Evolutionary conservation across 495 filamentous ascomycete genomes (phyloP).

Genomic region (Penicillium subrubescens): DNA sequence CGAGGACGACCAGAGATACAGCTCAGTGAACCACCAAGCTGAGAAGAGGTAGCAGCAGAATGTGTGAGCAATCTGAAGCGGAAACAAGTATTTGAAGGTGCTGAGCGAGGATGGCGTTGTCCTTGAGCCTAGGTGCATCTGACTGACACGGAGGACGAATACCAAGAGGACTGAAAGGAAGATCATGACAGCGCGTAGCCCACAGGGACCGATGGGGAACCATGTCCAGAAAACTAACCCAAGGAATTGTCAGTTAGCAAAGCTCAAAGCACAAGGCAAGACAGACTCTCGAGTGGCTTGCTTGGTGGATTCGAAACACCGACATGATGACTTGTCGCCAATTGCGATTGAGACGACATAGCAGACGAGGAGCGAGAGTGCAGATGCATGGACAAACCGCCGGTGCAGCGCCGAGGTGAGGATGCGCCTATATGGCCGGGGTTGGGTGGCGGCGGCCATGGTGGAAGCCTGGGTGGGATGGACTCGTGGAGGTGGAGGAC

Average conservation of each 20-base stretch:
- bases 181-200: slow-evolving; percentile 69
- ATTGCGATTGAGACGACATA: slow-evolving; percentile 75
- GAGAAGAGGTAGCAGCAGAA: slow-evolving; percentile 73
- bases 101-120: slow-evolving; percentile 68
- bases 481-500: slow-evolving; percentile 31
- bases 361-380: slow-evolving; percentile 65
- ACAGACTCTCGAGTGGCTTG: background rate
- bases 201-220: slow-evolving; percentile 78
- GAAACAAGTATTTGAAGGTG: slow-evolving; percentile 59
- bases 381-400: slow-evolving; percentile 75
- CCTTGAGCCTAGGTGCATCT: slow-evolving; percentile 71
- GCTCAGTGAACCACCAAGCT: slow-evolving; percentile 76
- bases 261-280: background rate
- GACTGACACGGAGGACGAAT: slow-evolving; percentile 82
- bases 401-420: slow-evolving; percentile 86
- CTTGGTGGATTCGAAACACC: slow-evolving; percentile 25
- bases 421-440: slow-evolving; percentile 79
- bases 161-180: slow-evolving; percentile 67
- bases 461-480: slow-evolving; percentile 35
- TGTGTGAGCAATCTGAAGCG: slow-evolving; percentile 64
- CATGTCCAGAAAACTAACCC: slow-evolving; percentile 75
- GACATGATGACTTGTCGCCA: slow-evolving; percentile 70
- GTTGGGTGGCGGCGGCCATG: slow-evolving; percentile 50
- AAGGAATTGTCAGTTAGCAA: slow-evolving; percentile 1
- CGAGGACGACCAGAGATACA: slow-evolving; percentile 79